Evolutionary conservation across 768 basidiomycete species (phyloP), one percentile per base, ranked within the genome.

Genomic region (Naematelia encephala): DNA sequence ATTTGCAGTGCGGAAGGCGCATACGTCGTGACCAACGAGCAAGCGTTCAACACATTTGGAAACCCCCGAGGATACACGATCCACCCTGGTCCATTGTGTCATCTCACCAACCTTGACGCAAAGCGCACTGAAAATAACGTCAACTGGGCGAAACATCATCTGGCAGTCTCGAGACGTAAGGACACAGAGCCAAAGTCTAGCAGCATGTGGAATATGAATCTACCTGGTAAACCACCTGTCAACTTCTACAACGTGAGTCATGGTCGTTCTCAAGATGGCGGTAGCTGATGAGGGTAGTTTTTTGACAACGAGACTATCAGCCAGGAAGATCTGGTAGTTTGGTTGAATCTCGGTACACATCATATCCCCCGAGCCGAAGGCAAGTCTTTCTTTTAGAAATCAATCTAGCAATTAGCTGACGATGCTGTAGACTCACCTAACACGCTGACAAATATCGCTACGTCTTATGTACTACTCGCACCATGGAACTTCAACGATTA

Each of bases 311-410:
- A 87, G 75, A 82, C 80, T 57, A 79, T 87, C 48, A 82, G 81
- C 0, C 85, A 87, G 67, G 80, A 84, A 66, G 86, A 87, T 70
- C 73, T 87, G 12, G 85, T 86, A 2, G 82, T 82, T 16, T 87
- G 85, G 84, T 68, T 87, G 54, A 86, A 86, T 62, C 63, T 87
- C 39, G 86, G 86, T 21, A 86, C 81, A 77, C 86, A 87, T 70
- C 86, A 87, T 66, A 76, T 86, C 51, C 84, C 84, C 1, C 82
- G 84, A 66, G 82, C 86, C 3, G 86, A 87, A 11, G 34, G 60
- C 56, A 30, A 50, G 59, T 55, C 2, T 29, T n/a, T 16, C 28
- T 12, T 16, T 34, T 42, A 21, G 54, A 29, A 8, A 13, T 51
- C 12, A 26, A 12, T 22, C 23, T 5, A 19, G 13, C 28, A 25